Conservation (phyloP, 352 stramenopile species). For the Phytophthora crassamura region DNA sequence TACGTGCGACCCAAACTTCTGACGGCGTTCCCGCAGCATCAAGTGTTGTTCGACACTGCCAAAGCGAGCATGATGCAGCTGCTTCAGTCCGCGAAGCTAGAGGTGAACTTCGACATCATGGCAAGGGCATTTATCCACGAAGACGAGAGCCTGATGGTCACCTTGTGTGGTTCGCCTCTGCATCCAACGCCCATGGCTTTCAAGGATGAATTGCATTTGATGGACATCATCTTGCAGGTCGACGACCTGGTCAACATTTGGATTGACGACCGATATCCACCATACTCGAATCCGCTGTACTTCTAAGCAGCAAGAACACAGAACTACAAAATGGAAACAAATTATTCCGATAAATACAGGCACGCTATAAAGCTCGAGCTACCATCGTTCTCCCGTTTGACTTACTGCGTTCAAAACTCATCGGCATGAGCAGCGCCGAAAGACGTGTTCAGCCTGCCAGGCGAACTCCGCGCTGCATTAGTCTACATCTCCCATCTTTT, state of each 20-base stretch:
- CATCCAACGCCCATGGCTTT: conserved; percentile 65
- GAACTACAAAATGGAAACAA: conserved; percentile 19
- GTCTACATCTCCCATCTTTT: conserved; percentile 23
- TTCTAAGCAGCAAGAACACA: conserved; percentile 38
- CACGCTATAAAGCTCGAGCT: conserved; percentile 8
- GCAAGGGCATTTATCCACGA: conserved; percentile 66
- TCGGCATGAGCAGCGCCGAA: conserved; percentile 13
- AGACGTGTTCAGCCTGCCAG: conserved; percentile 23
- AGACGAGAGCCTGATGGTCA: conserved; percentile 61
- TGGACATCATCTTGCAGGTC: conserved; percentile 67
- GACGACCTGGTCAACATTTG: conserved; percentile 80
- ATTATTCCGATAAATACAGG: conserved; percentile 36
- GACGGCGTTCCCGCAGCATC: conserved; percentile 60
- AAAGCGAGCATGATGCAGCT: conserved; percentile 48
- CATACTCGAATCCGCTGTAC: conserved; percentile 75
- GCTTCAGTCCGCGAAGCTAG: conserved; percentile 51
- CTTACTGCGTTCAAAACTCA: conserved; percentile 20
- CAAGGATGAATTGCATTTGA: conserved; percentile 62
- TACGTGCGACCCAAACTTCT: conserved; percentile 50
- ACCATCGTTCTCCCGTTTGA: background rate
- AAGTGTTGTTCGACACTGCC: conserved; percentile 62
- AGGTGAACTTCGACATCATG: conserved; percentile 70
- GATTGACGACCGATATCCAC: conserved; percentile 75
- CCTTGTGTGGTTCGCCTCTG: conserved; percentile 52
- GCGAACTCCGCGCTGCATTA: conserved; percentile 28